Evolutionary conservation across 345 rosid genomes (phyloP), one percentile per base, ranked within the genome.

Genomic region (Arabidopsis suecica): DNA sequence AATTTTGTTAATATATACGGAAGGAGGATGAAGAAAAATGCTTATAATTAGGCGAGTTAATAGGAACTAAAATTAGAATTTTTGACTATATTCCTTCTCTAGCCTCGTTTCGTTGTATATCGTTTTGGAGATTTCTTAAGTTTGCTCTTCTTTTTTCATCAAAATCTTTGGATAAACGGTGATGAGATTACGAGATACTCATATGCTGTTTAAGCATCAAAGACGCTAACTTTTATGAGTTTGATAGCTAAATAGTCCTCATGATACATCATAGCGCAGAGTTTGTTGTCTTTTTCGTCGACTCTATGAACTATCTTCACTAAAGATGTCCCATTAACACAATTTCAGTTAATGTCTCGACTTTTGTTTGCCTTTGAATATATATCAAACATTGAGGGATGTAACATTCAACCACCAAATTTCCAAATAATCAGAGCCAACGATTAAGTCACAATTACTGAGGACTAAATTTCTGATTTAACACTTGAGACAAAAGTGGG

Each of bases 211-310:
- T 25, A 25, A 25, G 28, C 28, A 25, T 25, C 28, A 25, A 25
- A 2, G 28, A 1, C 28, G 28, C 28, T 25, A 25, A 25, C 3
- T 25, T 25, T 28, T 28, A 28, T 28, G 32, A 28, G 32, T 4
- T 28, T 28, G 32, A 28, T 28, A 3, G 4, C 32, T 28, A 28
- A 28, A 3, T 28, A 28, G 32, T 28, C 32, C 4, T 28, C 4
- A 28, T 28, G 32, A 28, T 28, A 28, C 32, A 28, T 28, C 32
- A 28, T 28, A 28, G 32, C 32, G 32, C 32, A 3, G 58, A 86
- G 81, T 74, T 73, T 83, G 77, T 88, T 88, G 72, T 88, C 93
- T 42, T 55, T 68, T 69, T 83, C 86, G 40, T 85, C 84, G 8
- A 88, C 88, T 81, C 80, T 86, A 40, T 86, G 90, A 48, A 12